Conservation (phyloP, 2,329 filamentous ascomycete species). For the Immersiporthe knoxdaviesiana region DNA sequence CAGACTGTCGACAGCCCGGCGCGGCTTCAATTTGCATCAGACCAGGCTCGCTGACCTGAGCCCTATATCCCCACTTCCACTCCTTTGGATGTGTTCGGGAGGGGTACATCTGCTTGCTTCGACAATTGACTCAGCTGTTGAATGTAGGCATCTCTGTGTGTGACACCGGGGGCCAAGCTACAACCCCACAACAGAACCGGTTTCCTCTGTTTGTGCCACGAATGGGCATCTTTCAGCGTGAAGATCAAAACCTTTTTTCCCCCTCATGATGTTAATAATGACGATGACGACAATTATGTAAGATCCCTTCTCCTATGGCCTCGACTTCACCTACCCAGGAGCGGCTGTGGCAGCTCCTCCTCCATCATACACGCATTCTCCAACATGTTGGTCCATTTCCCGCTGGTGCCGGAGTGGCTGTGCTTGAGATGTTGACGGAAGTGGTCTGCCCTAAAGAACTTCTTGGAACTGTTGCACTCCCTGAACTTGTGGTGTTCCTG, state of each 20-base stretch:
- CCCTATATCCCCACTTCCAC: background rate
- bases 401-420: conserved; percentile 92
- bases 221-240: background rate
- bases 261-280: background rate
- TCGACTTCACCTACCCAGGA: conserved; percentile 32
- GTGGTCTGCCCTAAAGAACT: conserved; percentile 96
- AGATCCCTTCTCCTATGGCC: background rate
- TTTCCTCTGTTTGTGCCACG: background rate
- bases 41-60: conserved; percentile 1
- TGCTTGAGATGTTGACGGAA: conserved; percentile 98
- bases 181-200: background rate
- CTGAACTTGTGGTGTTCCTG: conserved; percentile 94
- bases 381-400: conserved; percentile 98
- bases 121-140: background rate
- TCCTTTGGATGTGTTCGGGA: conserved; percentile 1
- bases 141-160: conserved; percentile 5
- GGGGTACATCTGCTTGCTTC: background rate
- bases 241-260: background rate
- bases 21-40: conserved; percentile 3
- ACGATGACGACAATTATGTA: background rate
- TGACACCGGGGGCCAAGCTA: background rate
- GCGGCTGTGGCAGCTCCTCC: conserved; percentile 66
- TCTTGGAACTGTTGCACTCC: conserved; percentile 97
- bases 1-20: background rate
- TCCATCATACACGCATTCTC: conserved; percentile 96